phyloP scores from a whole-genome alignment of 2,329 filamentous ascomycete genomes.

The Ceratocystis smalleyi region DNA sequence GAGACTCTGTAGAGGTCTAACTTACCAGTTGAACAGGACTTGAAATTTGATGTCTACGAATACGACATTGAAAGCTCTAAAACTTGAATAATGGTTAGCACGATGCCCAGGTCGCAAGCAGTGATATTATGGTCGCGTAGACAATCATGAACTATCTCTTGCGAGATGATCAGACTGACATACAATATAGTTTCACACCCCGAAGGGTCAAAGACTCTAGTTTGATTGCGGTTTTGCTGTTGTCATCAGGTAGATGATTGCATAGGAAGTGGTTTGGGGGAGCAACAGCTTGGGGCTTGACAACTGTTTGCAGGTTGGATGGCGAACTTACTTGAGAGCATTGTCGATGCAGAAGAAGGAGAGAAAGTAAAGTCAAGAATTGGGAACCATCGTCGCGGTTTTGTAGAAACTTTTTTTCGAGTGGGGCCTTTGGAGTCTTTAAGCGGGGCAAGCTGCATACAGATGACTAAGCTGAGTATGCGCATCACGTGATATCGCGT shows the following conservation, averaged over 20 bases:
- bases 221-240: slow-evolving; percentile 77
- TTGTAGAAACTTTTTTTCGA: slow-evolving; percentile 14
- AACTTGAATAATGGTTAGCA: slow-evolving; percentile 8
- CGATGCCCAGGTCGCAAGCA: neutral
- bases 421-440: slow-evolving; percentile 8
- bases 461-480: neutral
- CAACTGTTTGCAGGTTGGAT: slow-evolving; percentile 18
- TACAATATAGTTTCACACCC: slow-evolving; percentile 71
- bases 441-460: neutral
- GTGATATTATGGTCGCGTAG: neutral
- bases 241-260: slow-evolving; percentile 51
- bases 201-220: slow-evolving; percentile 90
- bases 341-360: slow-evolving; percentile 14
- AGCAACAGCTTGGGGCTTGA: slow-evolving; percentile 3
- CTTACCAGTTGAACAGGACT: slow-evolving; percentile 15
- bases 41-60: slow-evolving; percentile 9
- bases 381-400: slow-evolving; percentile 4
- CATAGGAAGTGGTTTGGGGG: slow-evolving; percentile 17
- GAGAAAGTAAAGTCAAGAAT: slow-evolving; percentile 18
- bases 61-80: neutral
- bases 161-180: slow-evolving; percentile 66
- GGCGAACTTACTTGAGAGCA: slow-evolving; percentile 20
- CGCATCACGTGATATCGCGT: slow-evolving; percentile 23
- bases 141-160: slow-evolving; percentile 11
- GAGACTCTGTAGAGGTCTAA: neutral